phyloP scores from a whole-genome alignment of 306 rosid species.

The Dalbergia cultrata region DNA sequence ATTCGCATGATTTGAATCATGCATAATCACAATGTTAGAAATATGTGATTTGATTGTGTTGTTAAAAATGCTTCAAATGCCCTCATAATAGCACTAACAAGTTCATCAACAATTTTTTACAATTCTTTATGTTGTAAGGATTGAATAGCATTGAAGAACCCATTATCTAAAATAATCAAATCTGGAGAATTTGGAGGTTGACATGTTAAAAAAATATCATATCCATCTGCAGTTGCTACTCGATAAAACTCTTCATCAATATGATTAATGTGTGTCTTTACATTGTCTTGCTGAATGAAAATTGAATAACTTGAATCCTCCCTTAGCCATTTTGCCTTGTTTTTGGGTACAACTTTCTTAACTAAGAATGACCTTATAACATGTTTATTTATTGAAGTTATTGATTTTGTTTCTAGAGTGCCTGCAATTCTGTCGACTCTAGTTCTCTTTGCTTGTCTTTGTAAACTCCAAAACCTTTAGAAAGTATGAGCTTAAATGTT shows the following conservation, averaged over 20 bases:
- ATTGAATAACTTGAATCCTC: background rate
- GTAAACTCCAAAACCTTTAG: no score
- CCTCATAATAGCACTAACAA: background rate
- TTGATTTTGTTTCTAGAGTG: background rate
- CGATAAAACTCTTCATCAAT: background rate
- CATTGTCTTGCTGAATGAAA: constrained; percentile 9
- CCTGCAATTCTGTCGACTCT: background rate
- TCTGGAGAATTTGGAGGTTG: no score
- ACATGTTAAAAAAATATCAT: no score
- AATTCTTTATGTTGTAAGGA: no score
- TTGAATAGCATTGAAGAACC: no score
- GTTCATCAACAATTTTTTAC: background rate
- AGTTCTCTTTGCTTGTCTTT: background rate
- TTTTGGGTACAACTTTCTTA: background rate
- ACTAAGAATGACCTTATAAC: background rate
- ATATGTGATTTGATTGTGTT: background rate
- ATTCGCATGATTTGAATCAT: background rate
- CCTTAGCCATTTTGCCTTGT: background rate
- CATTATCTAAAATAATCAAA: no score
- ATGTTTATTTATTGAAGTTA: background rate
- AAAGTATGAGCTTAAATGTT: no score
- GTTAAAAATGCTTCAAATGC: background rate
- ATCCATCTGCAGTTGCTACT: background rate
- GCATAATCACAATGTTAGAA: background rate
- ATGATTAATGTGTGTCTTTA: background rate